Evolutionary conservation across 2,329 filamentous ascomycete genomes (phyloP).

Genomic region (Penicillium sp.): DNA sequence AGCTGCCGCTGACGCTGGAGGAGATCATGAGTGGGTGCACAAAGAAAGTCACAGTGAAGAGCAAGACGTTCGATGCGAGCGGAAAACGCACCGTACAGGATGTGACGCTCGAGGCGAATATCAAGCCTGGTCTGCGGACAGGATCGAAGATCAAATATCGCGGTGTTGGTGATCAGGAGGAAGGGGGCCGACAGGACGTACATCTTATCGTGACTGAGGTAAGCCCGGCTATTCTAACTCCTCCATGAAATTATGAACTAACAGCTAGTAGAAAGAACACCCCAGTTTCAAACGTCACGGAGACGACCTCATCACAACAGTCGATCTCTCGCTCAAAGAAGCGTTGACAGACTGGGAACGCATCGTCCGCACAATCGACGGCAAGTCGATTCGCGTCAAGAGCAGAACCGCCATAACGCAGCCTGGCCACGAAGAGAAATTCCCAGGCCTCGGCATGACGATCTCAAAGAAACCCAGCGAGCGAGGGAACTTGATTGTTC

Average conservation of each 20-base stretch:
- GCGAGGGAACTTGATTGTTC: conserved; percentile 85
- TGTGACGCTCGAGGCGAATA: conserved; percentile 89
- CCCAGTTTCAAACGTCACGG: conserved; percentile 83
- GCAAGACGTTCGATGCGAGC: conserved; percentile 85
- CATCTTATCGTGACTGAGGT: conserved; percentile 96
- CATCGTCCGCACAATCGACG: conserved; percentile 92
- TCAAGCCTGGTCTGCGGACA: conserved; percentile 94
- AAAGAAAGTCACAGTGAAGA: conserved; percentile 98
- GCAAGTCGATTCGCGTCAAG: conserved; percentile 74
- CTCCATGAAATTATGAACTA: conserved; percentile 35
- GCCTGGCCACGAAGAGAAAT: conserved; percentile 79
- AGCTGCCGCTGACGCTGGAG: conserved; percentile 79
- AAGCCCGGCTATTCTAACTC: conserved; percentile 43
- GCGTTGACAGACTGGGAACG: conserved; percentile 91
- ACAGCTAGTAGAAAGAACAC: conserved; percentile 75
- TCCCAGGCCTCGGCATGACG: conserved; percentile 90
- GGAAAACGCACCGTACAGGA: conserved; percentile 88
- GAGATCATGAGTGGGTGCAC: conserved; percentile 85
- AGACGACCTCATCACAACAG: conserved; percentile 78
- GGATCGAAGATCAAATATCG: conserved; percentile 98
- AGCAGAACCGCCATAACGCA: conserved; percentile 77
- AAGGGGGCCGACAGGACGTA: conserved; percentile 92
- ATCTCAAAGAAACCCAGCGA: conserved; percentile 85
- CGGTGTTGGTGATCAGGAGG: conserved; percentile 96
- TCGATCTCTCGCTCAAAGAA: conserved; percentile 89